Evolutionary conservation across 352 stramenopile genomes (phyloP).

Genomic region (Elongisporangium senticosum): DNA sequence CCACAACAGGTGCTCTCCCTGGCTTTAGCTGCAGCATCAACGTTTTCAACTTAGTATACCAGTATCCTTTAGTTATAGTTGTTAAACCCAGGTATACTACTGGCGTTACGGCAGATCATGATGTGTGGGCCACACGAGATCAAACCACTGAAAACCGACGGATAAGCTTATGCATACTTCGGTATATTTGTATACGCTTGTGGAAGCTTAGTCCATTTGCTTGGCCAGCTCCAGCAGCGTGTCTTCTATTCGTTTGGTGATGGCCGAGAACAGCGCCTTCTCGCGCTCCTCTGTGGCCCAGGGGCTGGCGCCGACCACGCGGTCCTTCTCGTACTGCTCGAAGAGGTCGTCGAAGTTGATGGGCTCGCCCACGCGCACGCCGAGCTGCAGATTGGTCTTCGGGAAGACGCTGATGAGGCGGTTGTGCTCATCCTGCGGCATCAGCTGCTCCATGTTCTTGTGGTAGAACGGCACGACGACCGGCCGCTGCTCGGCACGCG

Average conservation of each 20-base stretch:
- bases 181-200: neutral
- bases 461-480: conserved; percentile 86
- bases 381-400: conserved; percentile 36
- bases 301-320: conserved; percentile 31
- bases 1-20: neutral
- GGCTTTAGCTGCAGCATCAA: neutral
- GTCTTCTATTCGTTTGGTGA: conserved; percentile 79
- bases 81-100: neutral
- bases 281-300: conserved; percentile 65
- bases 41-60: neutral
- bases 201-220: conserved; percentile 8
- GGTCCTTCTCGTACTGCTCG: conserved; percentile 42
- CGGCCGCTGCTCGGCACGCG: conserved; percentile 51
- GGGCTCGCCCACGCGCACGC: conserved; percentile 63
- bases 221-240: conserved; percentile 58
- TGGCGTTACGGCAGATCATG: neutral
- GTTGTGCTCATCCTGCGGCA: conserved; percentile 78
- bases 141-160: neutral
- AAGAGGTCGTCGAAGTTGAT: conserved; percentile 83
- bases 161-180: neutral
- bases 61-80: neutral
- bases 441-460: conserved; percentile 83
- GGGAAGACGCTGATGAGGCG: conserved; percentile 64
- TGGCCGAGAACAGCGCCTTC: conserved; percentile 76
- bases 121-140: neutral